Conservation (phyloP, 805 yeast genomes). For the Yarrowia phangngaensis region DNA sequence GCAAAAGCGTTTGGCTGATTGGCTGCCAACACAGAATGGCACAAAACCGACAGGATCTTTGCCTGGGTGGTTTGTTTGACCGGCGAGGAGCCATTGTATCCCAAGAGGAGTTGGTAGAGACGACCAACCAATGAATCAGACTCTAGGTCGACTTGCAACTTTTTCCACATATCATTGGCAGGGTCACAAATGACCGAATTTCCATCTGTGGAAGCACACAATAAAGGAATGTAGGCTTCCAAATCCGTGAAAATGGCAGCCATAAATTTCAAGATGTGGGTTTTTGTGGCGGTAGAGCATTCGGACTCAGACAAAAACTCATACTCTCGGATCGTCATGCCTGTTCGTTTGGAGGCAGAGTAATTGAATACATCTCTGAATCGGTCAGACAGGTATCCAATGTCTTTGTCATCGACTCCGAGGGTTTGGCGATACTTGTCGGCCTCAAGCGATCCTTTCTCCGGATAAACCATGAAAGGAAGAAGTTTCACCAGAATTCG, state of each 20-base stretch:
- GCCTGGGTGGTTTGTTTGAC: constrained; percentile 54
- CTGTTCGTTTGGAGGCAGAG: constrained; percentile 16
- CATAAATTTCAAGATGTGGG: constrained; percentile 29
- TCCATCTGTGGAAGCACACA: constrained; percentile 63
- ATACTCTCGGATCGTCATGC: constrained; percentile 17
- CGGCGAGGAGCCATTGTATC: constrained; percentile 50
- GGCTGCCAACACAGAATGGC: constrained; percentile 54
- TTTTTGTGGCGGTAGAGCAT: constrained; percentile 8
- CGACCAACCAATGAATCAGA: constrained; percentile 42
- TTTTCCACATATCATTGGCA: constrained; percentile 52
- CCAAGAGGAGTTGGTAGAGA: constrained; percentile 51
- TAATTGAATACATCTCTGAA: constrained; percentile 21
- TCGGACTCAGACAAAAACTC: constrained; percentile 13
- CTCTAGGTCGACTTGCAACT: constrained; percentile 53
- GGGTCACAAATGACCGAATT: constrained; percentile 53
- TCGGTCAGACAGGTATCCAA: not conserved
- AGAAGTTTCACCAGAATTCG: constrained; percentile 16
- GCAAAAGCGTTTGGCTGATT: constrained; percentile 47
- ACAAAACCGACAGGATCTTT: constrained; percentile 49
- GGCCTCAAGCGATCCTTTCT: constrained; percentile 11
- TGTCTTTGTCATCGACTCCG: not conserved
- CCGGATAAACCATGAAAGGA: constrained; percentile 16
- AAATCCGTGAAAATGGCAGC: constrained; percentile 45
- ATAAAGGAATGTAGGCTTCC: constrained; percentile 46
- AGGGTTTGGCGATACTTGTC: constrained; percentile 5